Percentiles rank a stretch among this genome's conserved stretches.
phyloP scores from a whole-genome alignment of 164 flowering plant genomes.

The Taxillus chinensis region DNA sequence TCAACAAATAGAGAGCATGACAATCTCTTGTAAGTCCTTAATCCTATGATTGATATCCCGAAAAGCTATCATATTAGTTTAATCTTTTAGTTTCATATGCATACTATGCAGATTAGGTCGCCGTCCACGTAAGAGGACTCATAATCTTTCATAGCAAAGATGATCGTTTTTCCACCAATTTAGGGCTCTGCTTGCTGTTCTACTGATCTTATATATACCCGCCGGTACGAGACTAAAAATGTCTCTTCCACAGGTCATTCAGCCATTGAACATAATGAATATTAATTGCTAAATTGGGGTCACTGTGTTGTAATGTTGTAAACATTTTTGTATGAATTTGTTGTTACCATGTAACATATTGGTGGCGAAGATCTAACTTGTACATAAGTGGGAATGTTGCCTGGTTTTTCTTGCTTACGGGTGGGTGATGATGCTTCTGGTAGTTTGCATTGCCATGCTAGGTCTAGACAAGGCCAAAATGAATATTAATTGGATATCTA shows the following conservation, averaged over 20 bases:
- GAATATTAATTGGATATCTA: too few species aligned
- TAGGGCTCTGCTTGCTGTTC: background rate
- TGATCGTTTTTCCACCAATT: constrained; percentile 1
- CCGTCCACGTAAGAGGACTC: constrained; percentile 17
- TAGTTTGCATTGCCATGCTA: too few species aligned
- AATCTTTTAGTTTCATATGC: background rate
- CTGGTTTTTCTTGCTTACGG: background rate
- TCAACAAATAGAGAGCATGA: constrained; percentile 26
- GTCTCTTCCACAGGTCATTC: background rate
- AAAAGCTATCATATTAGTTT: background rate
- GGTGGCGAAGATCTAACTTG: constrained; percentile 9
- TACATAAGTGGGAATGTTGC: constrained; percentile 12
- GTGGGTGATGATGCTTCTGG: too few species aligned
- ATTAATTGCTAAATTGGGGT: constrained; percentile 1
- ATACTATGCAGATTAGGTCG: constrained; percentile 14
- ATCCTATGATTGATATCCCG: background rate
- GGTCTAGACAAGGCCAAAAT: too few species aligned
- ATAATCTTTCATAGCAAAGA: constrained; percentile 9
- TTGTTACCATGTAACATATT: background rate
- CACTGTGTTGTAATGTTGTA: constrained; percentile 8
- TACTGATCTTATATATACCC: background rate
- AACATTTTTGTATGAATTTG: background rate
- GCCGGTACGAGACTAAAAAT: background rate
- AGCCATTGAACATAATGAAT: background rate
- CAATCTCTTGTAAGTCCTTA: constrained; percentile 25